Evolutionary conservation across 495 filamentous ascomycete genomes (phyloP), one percentile per base, ranked within the genome.

Genomic region (Cercophora sp.): DNA sequence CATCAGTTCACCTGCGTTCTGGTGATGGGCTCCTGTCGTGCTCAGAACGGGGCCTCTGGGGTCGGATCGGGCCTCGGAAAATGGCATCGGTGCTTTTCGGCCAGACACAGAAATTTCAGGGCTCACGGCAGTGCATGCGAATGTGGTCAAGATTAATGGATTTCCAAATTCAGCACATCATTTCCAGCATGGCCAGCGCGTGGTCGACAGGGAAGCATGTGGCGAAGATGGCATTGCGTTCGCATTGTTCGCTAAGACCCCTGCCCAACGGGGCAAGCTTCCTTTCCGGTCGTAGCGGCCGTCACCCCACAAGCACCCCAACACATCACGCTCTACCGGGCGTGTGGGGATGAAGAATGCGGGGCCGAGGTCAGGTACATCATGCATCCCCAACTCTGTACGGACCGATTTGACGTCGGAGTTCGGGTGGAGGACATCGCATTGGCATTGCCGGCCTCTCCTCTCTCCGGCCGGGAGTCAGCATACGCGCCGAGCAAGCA

Each of bases 271-370:
- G 48, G 22, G 51, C 48, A 48, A 47, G 43, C 24, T 58, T 45
- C 55, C 44, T 24, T 58, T 61, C 43, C 49, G 22, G 51, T 51
- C 4, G 23, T 44, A 36, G 46, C 18, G 22, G 13, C 50, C 37
- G 44, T 22, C 18, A 31, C 54, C 50, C 50, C 46, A 48, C 50
- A 50, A 37, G 18, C 3, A 51, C 15, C 34, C n/a, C 27, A 8
- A 41, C 1, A 36, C 39, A 34, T 47, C 24, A 8, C 22, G 5
- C 34, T 16, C 35, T 41, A 16, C 52, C 59, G 51, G 51, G 18
- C 35, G 36, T 51, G 48, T 26, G 48, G 48, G 48, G 48, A 48
- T n/a, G 48, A 34, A 15, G 24, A 18, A 31, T 42, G 35, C 34
- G 34, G 48, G 36, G 48, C 35, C 20, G 15, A 19, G 24, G 37